Evolutionary conservation across 768 basidiomycete genomes (phyloP).

Genomic region (Mycena metata): DNA sequence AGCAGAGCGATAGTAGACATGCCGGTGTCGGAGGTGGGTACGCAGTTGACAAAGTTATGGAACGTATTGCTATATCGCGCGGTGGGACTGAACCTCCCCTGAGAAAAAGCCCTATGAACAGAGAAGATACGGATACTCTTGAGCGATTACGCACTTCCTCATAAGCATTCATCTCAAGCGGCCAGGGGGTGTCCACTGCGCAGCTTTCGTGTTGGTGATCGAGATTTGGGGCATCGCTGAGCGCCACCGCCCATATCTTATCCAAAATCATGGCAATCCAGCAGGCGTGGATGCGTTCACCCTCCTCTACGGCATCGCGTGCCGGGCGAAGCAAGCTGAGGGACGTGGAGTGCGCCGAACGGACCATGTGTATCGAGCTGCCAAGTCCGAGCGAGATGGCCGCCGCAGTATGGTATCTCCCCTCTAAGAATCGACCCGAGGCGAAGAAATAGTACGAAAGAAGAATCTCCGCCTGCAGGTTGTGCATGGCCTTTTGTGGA

Average conservation of each 20-base stretch:
- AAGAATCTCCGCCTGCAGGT: slow-evolving; percentile 68
- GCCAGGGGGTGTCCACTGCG: slow-evolving; percentile 53
- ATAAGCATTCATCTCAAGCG: slow-evolving; percentile 53
- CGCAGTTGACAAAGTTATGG: slow-evolving; percentile 6
- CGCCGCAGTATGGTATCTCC: slow-evolving; percentile 54
- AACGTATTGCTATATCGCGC: slow-evolving; percentile 11
- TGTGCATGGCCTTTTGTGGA: slow-evolving; percentile 57
- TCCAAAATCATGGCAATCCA: slow-evolving; percentile 54
- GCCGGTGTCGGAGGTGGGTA: neutral
- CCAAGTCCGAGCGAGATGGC: slow-evolving; percentile 52
- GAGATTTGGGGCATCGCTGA: slow-evolving; percentile 44
- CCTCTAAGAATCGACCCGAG: slow-evolving; percentile 62
- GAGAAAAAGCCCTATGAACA: neutral
- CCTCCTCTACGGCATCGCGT: slow-evolving; percentile 50
- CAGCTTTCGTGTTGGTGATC: slow-evolving; percentile 12
- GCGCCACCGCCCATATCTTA: slow-evolving; percentile 58
- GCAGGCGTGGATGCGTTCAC: slow-evolving; percentile 52
- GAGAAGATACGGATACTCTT: no score
- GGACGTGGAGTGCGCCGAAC: slow-evolving; percentile 19
- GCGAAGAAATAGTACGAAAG: slow-evolving; percentile 69
- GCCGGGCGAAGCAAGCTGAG: slow-evolving; percentile 39
- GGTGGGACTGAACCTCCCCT: slow-evolving; percentile 3
- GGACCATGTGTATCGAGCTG: slow-evolving; percentile 55
- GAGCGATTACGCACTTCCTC: slow-evolving; percentile 41
- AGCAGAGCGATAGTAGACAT: slow-evolving; percentile 17